Evolutionary conservation across 2,329 filamentous ascomycete species (phyloP), one percentile per base, ranked within the genome.

Genomic region (Aureobasidium lini): DNA sequence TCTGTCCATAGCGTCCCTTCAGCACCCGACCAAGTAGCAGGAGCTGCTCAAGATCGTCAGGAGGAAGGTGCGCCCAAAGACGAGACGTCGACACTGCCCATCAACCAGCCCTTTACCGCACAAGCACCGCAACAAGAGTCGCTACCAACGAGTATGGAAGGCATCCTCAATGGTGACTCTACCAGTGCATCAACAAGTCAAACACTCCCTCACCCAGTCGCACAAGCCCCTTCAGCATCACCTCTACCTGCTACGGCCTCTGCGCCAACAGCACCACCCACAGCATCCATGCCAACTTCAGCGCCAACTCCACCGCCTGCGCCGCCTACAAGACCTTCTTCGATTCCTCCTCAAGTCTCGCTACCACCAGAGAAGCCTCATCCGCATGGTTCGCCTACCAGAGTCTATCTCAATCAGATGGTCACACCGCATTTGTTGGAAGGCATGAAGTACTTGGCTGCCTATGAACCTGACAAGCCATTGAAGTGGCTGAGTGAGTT

Each of bases 381-480:
- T 40, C 71, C 76, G 18, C 77, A 80, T 62, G 78, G 78, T 6
- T 74, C 73, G 28, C 74, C 77, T 1, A 79, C 77, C 29, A 67
- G 78, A 10, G 73, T 79, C 48, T 80, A 78, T 64, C 64, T 80
- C 63, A 80, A 80, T 62, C 70, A 74, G 65, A 70, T 79, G 64
- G 71, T 80, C 36, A 80, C 77, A 44, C 78, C 77, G 57, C 73
- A 79, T 67, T 64, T 80, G 66, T 67, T 80, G 43, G 78, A 80
- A 66, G 78, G 75, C 6, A 79, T 80, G 77, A 80, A 80, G 69
- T 74, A 76, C 67, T 62, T 80, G 48, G 77, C 74, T 16, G 73
- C 74, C n/a, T 68, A 74, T 54, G 77, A 79, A 72, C 78, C 78
- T 0, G 77, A 80, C 63, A 80, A 80, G 66, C 78, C 78, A 60